A percentile compares a stretch with the other conserved stretches of the same genome.
Conservation (phyloP, 768 basidiomycete species). For the Favolaschia claudopus region DNA sequence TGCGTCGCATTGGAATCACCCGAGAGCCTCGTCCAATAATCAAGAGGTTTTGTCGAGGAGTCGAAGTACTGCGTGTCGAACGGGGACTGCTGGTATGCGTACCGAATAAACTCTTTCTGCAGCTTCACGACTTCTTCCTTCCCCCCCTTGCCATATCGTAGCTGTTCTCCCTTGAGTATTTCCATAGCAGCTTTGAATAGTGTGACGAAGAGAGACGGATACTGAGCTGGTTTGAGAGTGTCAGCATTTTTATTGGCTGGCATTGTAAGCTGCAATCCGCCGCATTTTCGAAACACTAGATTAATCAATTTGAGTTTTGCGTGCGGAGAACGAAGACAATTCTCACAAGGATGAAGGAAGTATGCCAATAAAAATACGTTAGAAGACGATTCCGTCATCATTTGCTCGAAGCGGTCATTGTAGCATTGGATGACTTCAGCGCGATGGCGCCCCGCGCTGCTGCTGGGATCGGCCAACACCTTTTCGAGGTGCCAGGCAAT, state of each 20-base stretch:
- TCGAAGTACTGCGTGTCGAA: constrained; percentile 25
- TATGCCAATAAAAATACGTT: constrained; percentile 36
- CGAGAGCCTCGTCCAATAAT: constrained; percentile 30
- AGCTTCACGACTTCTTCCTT: constrained; percentile 21
- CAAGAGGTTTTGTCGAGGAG: constrained; percentile 27
- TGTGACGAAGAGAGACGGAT: constrained; percentile 10
- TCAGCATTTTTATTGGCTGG: constrained; percentile 17
- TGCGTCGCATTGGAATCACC: constrained; percentile 30
- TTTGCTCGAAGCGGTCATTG: constrained; percentile 35
- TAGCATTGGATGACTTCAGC: constrained; percentile 27
- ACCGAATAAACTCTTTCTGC: constrained; percentile 26
- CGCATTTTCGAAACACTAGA: constrained; percentile 22
- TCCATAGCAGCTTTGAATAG: constrained; percentile 23
- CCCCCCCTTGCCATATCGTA: constrained; percentile 12
- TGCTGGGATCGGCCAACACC: constrained; percentile 22
- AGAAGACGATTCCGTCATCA: constrained; percentile 39
- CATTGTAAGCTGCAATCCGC: constrained; percentile 27
- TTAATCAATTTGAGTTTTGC: background rate
- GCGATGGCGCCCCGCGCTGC: constrained; percentile 1
- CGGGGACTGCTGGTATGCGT: constrained; percentile 30
- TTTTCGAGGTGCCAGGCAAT: constrained; percentile 35
- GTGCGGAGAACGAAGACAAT: background rate
- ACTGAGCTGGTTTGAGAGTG: background rate
- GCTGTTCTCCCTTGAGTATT: constrained; percentile 30
- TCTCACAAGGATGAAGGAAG: constrained; percentile 37